Base-by-base conservation (phyloP, 768 basidiomycete species). In the Clitopilus passeckerianus region DNA sequence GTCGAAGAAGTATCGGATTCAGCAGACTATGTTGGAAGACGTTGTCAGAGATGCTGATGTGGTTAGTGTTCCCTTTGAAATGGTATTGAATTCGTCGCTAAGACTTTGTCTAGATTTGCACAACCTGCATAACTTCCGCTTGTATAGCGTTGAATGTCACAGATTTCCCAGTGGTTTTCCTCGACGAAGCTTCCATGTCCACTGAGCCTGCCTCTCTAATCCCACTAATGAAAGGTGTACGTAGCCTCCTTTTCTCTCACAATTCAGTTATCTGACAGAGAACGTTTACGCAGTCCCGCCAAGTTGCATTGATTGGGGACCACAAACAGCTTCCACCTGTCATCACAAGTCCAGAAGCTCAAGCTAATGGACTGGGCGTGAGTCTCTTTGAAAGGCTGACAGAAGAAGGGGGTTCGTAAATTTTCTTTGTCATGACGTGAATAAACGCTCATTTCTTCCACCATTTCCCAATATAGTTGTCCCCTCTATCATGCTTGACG, bases 181-280 rank as follows among this genome's bases (percentile, higher is more conserved):
- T 97, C 14, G 95, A 98, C 67, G 95, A 98, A 72, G 95, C 95
- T 1, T 93, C 91, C 7, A 96, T 97, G 93, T 93, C 91, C 33
- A 96, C 94, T 1, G 95, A 98, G 72, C 93, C 95, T 10, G 88
- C 93, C 22, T 90, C 93, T 18, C 75, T 96, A 58, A 89, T 98
- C 64, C 93, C 95, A 0, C 75, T 98, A 44, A 96, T 93, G 90
- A 94, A 91, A 83, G 95, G 95, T 9, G 91, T 93, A 76, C 59
- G 90, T 85, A n/a, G 43, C 58, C 58, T 41, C n/a, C 23, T 60
- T 27, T 62, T 56, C 52, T 53, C 54, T 63, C 6, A 22, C 27
- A 1, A 15, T 27, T 35, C 22, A 9, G 5, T n/a, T 46, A 7
- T 6, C 18, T 50, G 46, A 50, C 46, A n/a, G 16, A 10, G 18